Evolutionary conservation across 257 asterid species (phyloP), one percentile per base, ranked within the genome.

Genomic region (Primulina tabacum): DNA sequence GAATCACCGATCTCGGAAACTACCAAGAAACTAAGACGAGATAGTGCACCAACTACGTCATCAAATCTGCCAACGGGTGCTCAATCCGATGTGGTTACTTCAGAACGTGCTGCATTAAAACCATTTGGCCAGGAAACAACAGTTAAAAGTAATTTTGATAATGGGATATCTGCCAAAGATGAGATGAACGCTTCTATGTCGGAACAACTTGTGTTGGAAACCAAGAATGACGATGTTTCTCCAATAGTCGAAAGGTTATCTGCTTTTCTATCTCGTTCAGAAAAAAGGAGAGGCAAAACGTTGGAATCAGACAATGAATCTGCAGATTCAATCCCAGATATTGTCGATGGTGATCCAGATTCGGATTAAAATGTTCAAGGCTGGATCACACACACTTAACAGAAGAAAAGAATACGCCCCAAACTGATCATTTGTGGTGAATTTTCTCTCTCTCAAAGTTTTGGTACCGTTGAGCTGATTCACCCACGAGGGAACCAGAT

Each of bases 1-100:
- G 87, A 86, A 67, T 82, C 76, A 37, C 73, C 18, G 14, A 62
- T 20, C 58, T 59, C 64, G 10, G 64, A 73, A 71, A 57, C 52
- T 65, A 32, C n/a, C 4, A 47, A 8, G 26, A 37, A 57, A 64
- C 77, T 57, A 71, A 40, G 21, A n/a, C 74, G 37, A 52, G 75
- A 72, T 12, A 43, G 52, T 6, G 38, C 58, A 57, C 57, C 71
- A 30, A 55, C 6, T 69, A 30, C 71, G n/a, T 56, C 52, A 17
- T 50, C 47, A 55, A 77, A 60, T 64, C 68, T 18, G 26, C 30
- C 17, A 60, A 26, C 32, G n/a, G 38, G 53, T 9, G 26, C 20
- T n/a, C 64, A 34, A 17, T 58, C 67, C 7, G 73, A 68, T 43
- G 34, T 58, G 34, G 55, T 61, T 53, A 67, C 50, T 40, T 58